These are phyloP conservation scores for Metschnikowia corniflorae DNA, from an alignment of 805 yeast species.

Conservation along the genomic window DNA sequence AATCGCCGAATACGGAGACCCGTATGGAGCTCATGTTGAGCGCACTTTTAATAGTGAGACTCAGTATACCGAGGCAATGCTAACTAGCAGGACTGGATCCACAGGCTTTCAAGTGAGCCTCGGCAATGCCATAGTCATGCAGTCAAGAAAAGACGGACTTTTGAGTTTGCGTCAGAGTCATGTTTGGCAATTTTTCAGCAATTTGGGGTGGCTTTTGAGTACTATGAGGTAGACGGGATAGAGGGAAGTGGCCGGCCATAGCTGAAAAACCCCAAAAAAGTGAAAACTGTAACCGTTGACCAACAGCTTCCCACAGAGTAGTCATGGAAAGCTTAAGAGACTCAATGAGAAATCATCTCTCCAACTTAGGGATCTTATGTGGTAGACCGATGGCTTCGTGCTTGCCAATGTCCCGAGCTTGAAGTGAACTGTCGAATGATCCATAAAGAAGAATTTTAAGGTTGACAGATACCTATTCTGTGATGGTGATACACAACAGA, in stretches of 20 bases:
- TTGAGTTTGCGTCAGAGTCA: slow-evolving; percentile 50
- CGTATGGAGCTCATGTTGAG: slow-evolving; percentile 51
- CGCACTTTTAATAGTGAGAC: slow-evolving; percentile 47
- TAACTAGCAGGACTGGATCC: slow-evolving; percentile 16
- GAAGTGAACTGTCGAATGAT: too few relatives aligned
- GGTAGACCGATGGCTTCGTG: too few relatives aligned
- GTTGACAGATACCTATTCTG: too few relatives aligned
- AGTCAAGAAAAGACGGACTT: slow-evolving; percentile 69
- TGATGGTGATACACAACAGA: too few relatives aligned
- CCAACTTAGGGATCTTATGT: too few relatives aligned
- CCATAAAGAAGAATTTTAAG: too few relatives aligned
- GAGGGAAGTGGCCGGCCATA: slow-evolving; percentile 35
- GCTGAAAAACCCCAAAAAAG: too few relatives aligned
- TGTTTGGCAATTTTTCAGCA: slow-evolving; percentile 27
- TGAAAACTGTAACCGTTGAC: too few relatives aligned
- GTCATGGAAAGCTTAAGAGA: too few relatives aligned
- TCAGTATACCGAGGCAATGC: slow-evolving; percentile 25
- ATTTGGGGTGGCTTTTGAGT: slow-evolving; percentile 9
- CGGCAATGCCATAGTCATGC: slow-evolving; percentile 41
- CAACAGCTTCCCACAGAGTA: too few relatives aligned
- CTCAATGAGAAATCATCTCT: too few relatives aligned
- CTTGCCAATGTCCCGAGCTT: too few relatives aligned
- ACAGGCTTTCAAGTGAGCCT: slow-evolving; percentile 1
- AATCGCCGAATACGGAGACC: slow-evolving; percentile 54
- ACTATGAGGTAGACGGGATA: slow-evolving; percentile 32